These are phyloP conservation scores for Marasmius sp. DNA, from an alignment of 1,284 basidiomycete species.

Conservation along the genomic window DNA sequence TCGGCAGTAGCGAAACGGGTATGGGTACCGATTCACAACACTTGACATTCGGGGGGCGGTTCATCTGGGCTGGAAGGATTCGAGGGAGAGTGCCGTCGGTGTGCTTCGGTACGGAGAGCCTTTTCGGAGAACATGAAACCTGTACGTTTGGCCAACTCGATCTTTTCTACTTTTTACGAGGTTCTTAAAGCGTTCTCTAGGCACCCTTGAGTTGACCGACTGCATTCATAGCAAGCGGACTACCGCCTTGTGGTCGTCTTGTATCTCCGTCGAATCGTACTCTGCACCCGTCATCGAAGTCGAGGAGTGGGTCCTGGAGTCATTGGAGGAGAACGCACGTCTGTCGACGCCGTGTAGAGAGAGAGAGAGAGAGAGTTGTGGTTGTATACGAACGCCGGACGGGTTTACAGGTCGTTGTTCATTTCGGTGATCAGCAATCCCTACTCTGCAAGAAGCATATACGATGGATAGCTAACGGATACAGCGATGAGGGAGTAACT, in stretches of 20 bases:
- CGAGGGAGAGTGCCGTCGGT: too few relatives aligned
- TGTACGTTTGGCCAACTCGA: too few relatives aligned
- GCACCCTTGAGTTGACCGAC: too few relatives aligned
- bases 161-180: too few relatives aligned
- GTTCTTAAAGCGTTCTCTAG: too few relatives aligned
- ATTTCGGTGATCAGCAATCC: slow-evolving; percentile 91
- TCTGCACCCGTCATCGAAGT: slow-evolving; percentile 97
- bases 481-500: slow-evolving; percentile 63
- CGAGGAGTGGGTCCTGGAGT: slow-evolving; percentile 97
- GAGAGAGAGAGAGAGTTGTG: slow-evolving; percentile 95
- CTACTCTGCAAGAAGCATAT: slow-evolving; percentile 85
- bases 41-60: too few relatives aligned
- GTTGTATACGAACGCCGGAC: slow-evolving; percentile 95
- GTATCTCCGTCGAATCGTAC: slow-evolving; percentile 96
- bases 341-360: slow-evolving; percentile 87
- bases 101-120: too few relatives aligned
- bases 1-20: too few relatives aligned
- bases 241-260: slow-evolving; percentile 97
- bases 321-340: slow-evolving; percentile 86
- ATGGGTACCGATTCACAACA: too few relatives aligned
- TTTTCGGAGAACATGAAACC: too few relatives aligned
- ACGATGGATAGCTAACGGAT: slow-evolving; percentile 62
- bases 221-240: slow-evolving; percentile 99
- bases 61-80: too few relatives aligned
- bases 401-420: slow-evolving; percentile 95